Evolutionary conservation across 2,329 filamentous ascomycete species (phyloP).

Genomic region (Keithomyces neogunnii): DNA sequence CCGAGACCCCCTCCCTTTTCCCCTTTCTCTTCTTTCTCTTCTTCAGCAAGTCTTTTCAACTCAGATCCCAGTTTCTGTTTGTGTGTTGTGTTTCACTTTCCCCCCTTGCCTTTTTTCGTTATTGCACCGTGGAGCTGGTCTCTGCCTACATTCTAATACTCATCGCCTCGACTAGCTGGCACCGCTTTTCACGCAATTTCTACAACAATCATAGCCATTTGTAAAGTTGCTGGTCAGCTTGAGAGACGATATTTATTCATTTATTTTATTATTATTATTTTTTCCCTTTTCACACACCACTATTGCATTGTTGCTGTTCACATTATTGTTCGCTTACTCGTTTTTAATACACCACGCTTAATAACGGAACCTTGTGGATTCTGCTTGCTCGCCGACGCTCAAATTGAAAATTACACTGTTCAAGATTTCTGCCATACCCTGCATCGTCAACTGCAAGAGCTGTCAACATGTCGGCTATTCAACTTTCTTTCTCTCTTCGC

Average conservation of each 20-base stretch:
- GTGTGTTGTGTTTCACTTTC: slow-evolving; percentile 25
- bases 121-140: slow-evolving; percentile 42
- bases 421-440: slow-evolving; percentile 21
- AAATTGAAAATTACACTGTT: slow-evolving; percentile 14
- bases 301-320: slow-evolving; percentile 12
- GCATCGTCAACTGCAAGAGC: not conserved
- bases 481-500: slow-evolving; percentile 92
- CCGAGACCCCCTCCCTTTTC: slow-evolving; percentile 9
- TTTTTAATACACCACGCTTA: slow-evolving; percentile 28
- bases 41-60: slow-evolving; percentile 58
- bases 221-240: slow-evolving; percentile 34
- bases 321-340: slow-evolving; percentile 15
- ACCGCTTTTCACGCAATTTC: slow-evolving; percentile 3
- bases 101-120: slow-evolving; percentile 28
- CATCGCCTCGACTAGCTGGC: slow-evolving; percentile 13
- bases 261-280: not conserved
- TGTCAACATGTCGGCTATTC: slow-evolving; percentile 74
- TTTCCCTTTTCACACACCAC: not conserved
- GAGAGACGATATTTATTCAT: slow-evolving; percentile 19
- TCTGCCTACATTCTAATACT: slow-evolving; percentile 34
- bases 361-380: slow-evolving; percentile 44
- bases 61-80: slow-evolving; percentile 44
- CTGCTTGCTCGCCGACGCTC: slow-evolving; percentile 44
- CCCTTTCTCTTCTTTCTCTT: slow-evolving; percentile 27
- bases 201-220: not conserved